phyloP scores from a whole-genome alignment of 768 basidiomycete species.

The Boletus vermiculosoides region DNA sequence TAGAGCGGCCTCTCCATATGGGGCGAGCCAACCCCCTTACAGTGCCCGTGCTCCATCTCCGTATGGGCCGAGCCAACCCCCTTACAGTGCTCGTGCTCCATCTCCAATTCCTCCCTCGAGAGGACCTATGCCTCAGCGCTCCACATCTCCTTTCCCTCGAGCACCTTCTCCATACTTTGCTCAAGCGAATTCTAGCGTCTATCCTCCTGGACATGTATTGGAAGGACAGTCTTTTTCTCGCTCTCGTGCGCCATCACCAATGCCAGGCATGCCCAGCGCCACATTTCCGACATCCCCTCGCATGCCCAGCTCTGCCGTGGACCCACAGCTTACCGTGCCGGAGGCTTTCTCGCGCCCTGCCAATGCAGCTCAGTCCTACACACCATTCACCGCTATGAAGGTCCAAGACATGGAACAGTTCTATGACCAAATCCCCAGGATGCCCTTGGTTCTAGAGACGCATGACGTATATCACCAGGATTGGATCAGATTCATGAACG shows the following conservation, averaged over 20 bases:
- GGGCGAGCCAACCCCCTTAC: conserved; percentile 23
- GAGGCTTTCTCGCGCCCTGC: conserved; percentile 75
- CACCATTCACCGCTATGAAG: conserved; percentile 67
- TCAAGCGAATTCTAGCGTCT: conserved; percentile 34
- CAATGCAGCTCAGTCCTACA: conserved; percentile 64
- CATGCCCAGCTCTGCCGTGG: conserved; percentile 20
- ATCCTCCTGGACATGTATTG: conserved; percentile 56
- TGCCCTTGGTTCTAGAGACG: conserved; percentile 68
- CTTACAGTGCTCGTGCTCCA: conserved; percentile 29
- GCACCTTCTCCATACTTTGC: conserved; percentile 31
- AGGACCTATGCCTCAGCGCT: conserved; percentile 16
- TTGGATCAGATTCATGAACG: conserved; percentile 79
- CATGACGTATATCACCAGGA: conserved; percentile 80
- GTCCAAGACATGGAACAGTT: conserved; percentile 78
- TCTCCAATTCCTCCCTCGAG: conserved; percentile 31
- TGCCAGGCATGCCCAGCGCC: conserved; percentile 41
- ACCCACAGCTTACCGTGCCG: conserved; percentile 53
- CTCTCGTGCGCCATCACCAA: conserved; percentile 52
- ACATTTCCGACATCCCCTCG: conserved; percentile 32
- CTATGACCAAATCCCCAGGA: conserved; percentile 60
- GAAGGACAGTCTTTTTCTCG: conserved; percentile 51
- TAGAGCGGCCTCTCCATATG: conserved; percentile 37
- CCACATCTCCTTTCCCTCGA: conserved; percentile 33
- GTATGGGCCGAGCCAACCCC: conserved; percentile 18
- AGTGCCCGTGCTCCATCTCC: conserved; percentile 31